Evolutionary conservation across 306 rosid genomes (phyloP), one percentile per base, ranked within the genome.

Genomic region (Cucumis sativus): DNA sequence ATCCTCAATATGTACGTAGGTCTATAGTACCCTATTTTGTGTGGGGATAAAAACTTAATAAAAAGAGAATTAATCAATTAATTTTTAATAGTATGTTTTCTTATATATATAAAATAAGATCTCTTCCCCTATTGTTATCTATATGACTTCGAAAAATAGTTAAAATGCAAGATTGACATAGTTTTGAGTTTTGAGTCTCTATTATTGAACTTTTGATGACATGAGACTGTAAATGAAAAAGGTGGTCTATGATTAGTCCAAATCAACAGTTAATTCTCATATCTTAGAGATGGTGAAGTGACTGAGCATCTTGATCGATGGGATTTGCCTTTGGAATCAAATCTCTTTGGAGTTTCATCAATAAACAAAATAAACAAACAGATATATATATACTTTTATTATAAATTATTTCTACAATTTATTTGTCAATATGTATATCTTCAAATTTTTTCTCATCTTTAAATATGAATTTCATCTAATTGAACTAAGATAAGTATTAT

Each of bases 301-400:
- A 64, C 71, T 35, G 71, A 35, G 25, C 71, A 64, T 35, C 71
- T 64, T 63, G 45, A 33, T 63, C 69, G 7, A 15, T 35, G 43
- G 49, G 71, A 64, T 64, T 64, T 64, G 71, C 71, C 71, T 16
- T 64, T 64, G 49, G 71, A 64, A 64, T 64, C 71, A 64, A 64
- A 64, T 64, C 47, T 37, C 47, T 64, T 7, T 16, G 7, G 23
- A 64, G 4, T 64, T 64, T 64, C 11, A 33, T 33, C 16, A 17
- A 64, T 33, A 33, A 33, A 33, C 3, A 30, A 30, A 17, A 64
- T 33, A 33, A 33, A 33, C 3, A 30, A 30, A 30, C 4, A 33
- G 0, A 33, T 33, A 33, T 33, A 3, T 33, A 2, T 33, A 33
- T 33, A 3, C 37, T 3, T 33, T 3, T 33, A 33, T 0, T 33